These are phyloP conservation scores for Obelidium mucronatum DNA, from an alignment of 192 early-diverging fungal genomes.

Conservation along the genomic window DNA sequence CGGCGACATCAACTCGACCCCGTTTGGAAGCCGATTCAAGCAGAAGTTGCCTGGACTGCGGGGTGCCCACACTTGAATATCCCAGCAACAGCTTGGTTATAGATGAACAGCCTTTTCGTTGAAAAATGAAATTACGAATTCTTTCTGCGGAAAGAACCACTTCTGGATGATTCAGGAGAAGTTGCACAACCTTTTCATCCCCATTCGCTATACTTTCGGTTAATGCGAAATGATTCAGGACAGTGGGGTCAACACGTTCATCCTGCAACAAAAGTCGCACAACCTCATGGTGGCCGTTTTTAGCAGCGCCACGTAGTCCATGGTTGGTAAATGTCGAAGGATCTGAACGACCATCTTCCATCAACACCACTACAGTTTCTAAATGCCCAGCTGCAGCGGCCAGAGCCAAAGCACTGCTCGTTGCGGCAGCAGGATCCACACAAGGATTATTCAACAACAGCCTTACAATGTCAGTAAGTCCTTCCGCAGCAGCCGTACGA, in stretches of 20 bases:
- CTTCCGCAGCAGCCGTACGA: not conserved
- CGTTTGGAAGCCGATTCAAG: too few species aligned
- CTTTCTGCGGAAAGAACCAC: not conserved
- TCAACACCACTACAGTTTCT: not conserved
- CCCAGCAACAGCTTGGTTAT: too few species aligned
- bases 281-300: not conserved
- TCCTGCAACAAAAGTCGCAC: constrained; percentile 6
- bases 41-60: too few species aligned
- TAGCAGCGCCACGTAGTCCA: not conserved
- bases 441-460: not conserved
- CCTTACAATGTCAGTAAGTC: not conserved
- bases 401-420: not conserved
- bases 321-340: not conserved
- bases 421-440: not conserved
- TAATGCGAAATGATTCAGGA: not conserved
- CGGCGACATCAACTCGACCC: too few species aligned
- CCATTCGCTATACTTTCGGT: too few species aligned
- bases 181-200: too few species aligned
- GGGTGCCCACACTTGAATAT: too few species aligned
- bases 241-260: constrained; percentile 24
- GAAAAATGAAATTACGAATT: too few species aligned
- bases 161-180: not conserved
- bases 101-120: too few species aligned
- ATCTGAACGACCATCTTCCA: not conserved
- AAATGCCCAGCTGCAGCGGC: not conserved